A percentile compares a stretch with the other conserved stretches of the same genome.
Conservation (phyloP, 2,329 filamentous ascomycete genomes). For the Alternaria burnsii region DNA sequence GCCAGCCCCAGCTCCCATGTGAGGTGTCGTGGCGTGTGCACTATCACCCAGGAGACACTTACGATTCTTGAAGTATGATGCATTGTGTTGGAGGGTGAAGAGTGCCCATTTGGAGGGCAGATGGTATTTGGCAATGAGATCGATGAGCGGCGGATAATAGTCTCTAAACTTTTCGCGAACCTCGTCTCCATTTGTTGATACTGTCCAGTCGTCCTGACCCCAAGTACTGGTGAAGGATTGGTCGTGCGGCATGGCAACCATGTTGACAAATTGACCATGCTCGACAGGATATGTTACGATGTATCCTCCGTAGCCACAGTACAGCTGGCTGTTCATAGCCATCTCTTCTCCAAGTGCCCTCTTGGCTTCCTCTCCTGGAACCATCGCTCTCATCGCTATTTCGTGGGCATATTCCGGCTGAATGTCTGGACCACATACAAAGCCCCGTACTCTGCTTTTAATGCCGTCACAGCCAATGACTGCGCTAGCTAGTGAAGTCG, state of each 20-base stretch:
- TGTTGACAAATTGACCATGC: constrained; percentile 63
- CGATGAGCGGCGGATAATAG: constrained; percentile 24
- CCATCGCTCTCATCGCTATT: constrained; percentile 67
- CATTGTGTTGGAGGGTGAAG: constrained; percentile 59
- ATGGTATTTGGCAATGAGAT: constrained; percentile 21
- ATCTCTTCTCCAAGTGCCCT: constrained; percentile 58
- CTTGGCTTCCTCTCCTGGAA: constrained; percentile 64
- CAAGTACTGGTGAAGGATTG: constrained; percentile 9
- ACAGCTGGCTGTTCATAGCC: constrained; percentile 62
- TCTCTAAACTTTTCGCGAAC: constrained; percentile 24
- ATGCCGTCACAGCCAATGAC: constrained; percentile 72
- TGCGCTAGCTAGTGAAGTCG: constrained; percentile 50
- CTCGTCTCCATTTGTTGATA: constrained; percentile 28
- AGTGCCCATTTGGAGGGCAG: constrained; percentile 60
- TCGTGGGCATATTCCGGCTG: constrained; percentile 62
- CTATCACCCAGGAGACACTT: constrained; percentile 63
- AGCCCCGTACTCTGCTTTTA: constrained; percentile 62
- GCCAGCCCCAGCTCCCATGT: constrained; percentile 63
- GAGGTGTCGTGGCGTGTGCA: constrained; percentile 62
- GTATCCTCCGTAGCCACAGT: constrained; percentile 65
- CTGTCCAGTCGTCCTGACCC: constrained; percentile 27
- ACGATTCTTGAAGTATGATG: constrained; percentile 52
- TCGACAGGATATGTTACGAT: constrained; percentile 68
- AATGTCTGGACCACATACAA: constrained; percentile 60
- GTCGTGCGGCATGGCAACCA: constrained; percentile 36